Base-by-base conservation (phyloP, 495 filamentous ascomycete genomes). In the Cetradonia linearis region DNA sequence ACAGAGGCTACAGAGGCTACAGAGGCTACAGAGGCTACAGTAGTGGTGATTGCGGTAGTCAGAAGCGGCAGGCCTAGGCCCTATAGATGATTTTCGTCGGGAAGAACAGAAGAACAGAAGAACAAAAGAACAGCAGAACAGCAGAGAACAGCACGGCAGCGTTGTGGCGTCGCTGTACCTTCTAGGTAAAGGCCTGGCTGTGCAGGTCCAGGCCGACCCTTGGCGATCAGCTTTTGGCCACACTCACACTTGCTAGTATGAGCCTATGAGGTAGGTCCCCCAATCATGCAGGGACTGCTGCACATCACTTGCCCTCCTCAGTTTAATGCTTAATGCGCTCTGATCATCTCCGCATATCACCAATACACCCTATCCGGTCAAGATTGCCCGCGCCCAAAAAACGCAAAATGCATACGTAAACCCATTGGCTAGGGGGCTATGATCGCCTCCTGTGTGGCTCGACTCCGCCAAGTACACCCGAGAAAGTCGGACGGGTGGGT, bases 321-420 rank as follows among this genome's bases (percentile, higher is more conserved):
- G 28, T 31, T 33, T 54, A 54, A 36, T 5, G 6, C 31, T 33
- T 54, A 54, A 36, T 5, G 6, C 11, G 30, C 50, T 10, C 50
- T 18, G 50, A 54, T 54, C 50, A 54, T 36, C 50, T 54, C 50
- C n/a, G n/a, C n/a, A n/a, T n/a, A n/a, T n/a, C n/a, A n/a, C n/a
- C n/a, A n/a, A n/a, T n/a, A n/a, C n/a, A n/a, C n/a, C 50, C 33
- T 8, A 31, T 54, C n/a, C 50, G 28, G 50, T 54, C 50, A 33
- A 7, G 28, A 34, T 18, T 54, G 50, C 11, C 30, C 31, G 50
- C 30, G 50, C 33, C 50, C 50, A 30, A 54, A 54, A 14, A 25
- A 20, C 42, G 9, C 9, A 46, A 46, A 46, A 54, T 18, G 50
- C 30, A 36, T 54, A 54, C 50, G 50, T 54, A 54, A 54, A 33